Conservation (phyloP, 192 early-diverging fungal species). For the Coemansia sp. region DNA sequence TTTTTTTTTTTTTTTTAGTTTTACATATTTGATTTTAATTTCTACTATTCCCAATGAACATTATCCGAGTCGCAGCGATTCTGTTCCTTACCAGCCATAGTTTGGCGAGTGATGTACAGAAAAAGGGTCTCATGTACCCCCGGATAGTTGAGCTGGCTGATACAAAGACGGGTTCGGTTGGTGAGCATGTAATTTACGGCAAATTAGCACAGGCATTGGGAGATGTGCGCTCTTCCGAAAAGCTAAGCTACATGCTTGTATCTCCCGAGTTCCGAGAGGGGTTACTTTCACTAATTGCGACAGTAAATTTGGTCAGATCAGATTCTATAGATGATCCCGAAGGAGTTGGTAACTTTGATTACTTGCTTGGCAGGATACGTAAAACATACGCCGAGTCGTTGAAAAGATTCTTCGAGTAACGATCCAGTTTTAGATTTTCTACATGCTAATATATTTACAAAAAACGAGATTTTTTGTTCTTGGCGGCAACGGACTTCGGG, state of each 20-base stretch:
- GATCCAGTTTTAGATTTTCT: background rate
- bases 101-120: slow-evolving; percentile 24
- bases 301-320: slow-evolving; percentile 20
- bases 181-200: slow-evolving; percentile 39
- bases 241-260: slow-evolving; percentile 24
- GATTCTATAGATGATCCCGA: slow-evolving; percentile 30
- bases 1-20: background rate
- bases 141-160: slow-evolving; percentile 32
- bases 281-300: slow-evolving; percentile 26
- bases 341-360: slow-evolving; percentile 41
- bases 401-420: slow-evolving; percentile 23
- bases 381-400: slow-evolving; percentile 29
- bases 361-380: slow-evolving; percentile 28
- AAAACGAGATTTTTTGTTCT: background rate
- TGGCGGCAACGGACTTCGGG: background rate
- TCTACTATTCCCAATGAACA: background rate
- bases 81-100: slow-evolving; percentile 13
- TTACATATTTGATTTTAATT: background rate
- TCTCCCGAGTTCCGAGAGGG: slow-evolving; percentile 36
- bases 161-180: slow-evolving; percentile 20
- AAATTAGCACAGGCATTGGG: slow-evolving; percentile 35
- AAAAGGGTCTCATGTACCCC: slow-evolving; percentile 41
- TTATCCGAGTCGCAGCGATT: background rate
- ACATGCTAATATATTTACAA: background rate
- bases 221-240: slow-evolving; percentile 25